phyloP scores from a whole-genome alignment of 2,329 filamentous ascomycete genomes.

The Hypoxylon sp. region DNA sequence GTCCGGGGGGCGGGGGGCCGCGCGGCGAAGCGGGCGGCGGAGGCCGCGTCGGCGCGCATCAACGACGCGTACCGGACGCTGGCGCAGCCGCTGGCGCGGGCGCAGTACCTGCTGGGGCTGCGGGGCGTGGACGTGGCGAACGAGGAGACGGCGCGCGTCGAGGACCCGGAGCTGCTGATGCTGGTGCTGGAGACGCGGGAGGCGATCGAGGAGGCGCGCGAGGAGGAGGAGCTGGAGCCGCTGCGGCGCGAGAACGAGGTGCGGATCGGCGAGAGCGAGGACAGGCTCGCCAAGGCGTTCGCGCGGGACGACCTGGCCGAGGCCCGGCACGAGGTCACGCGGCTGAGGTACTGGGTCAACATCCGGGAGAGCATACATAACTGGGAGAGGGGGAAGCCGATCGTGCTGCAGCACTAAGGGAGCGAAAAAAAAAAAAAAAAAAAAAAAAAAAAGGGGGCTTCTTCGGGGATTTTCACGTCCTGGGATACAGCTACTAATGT shows the following conservation, averaged over 20 bases:
- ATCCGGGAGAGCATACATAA: slow-evolving; percentile 81
- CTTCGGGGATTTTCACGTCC: neutral
- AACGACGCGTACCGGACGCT: slow-evolving; percentile 95
- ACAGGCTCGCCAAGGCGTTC: slow-evolving; percentile 73
- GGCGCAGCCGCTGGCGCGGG: slow-evolving; percentile 78
- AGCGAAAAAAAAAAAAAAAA: too few relatives aligned
- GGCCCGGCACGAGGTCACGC: slow-evolving; percentile 79
- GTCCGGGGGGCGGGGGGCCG: slow-evolving; percentile 60
- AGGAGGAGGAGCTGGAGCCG: slow-evolving; percentile 71
- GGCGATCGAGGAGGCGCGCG: slow-evolving; percentile 76
- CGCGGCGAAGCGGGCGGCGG: slow-evolving; percentile 69
- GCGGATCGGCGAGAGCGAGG: slow-evolving; percentile 73
- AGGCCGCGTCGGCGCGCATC: slow-evolving; percentile 82
- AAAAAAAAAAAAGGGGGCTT: neutral
- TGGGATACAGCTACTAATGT: too few relatives aligned
- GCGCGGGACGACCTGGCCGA: slow-evolving; percentile 70
- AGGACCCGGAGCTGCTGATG: slow-evolving; percentile 77
- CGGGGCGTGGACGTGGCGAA: slow-evolving; percentile 81
- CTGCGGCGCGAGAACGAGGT: slow-evolving; percentile 74
- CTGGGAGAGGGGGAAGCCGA: slow-evolving; percentile 82
- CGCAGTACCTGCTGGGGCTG: slow-evolving; percentile 84
- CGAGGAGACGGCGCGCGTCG: slow-evolving; percentile 79
- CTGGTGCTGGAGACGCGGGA: slow-evolving; percentile 84
- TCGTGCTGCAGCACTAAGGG: slow-evolving; percentile 64
- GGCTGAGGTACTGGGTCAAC: slow-evolving; percentile 90